Evolutionary conservation across 371 early-diverging fungal species (phyloP).

Genomic region (Sporodiniella umbellata): DNA sequence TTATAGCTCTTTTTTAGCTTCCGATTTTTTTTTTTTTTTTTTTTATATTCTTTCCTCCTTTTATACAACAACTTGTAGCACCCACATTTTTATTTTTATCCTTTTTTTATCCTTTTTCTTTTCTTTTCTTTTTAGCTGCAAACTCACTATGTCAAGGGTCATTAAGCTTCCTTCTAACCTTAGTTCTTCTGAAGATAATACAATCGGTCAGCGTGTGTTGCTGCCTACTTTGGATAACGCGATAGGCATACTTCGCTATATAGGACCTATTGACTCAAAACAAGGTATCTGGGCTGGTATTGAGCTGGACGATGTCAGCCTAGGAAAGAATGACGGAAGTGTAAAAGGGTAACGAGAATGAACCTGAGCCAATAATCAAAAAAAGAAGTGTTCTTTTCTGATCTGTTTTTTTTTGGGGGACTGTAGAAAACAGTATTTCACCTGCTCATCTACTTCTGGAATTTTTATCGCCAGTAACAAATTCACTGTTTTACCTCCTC

Average conservation of each 20-base stretch:
- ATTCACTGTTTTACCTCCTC: conserved; percentile 31
- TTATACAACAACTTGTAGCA: too few species aligned
- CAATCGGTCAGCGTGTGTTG: conserved; percentile 22
- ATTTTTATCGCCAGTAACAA: conserved; percentile 68
- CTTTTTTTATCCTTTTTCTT: too few species aligned
- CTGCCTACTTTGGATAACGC: conserved; percentile 14
- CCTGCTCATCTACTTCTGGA: conserved; percentile 65
- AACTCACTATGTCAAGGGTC: not conserved
- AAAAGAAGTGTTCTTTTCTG: too few species aligned
- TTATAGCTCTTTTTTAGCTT: too few species aligned
- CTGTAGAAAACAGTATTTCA: conserved; percentile 56
- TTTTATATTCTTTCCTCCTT: too few species aligned
- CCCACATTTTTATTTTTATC: too few species aligned
- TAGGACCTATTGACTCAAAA: conserved; percentile 22
- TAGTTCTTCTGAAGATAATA: not conserved
- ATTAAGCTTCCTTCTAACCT: not conserved
- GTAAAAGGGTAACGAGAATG: conserved; percentile 57
- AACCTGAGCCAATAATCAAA: too few species aligned
- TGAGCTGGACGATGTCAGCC: conserved; percentile 60
- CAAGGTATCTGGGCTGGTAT: conserved; percentile 77
- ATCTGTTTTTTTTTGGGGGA: too few species aligned
- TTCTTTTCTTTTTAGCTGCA: too few species aligned
- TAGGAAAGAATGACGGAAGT: conserved; percentile 80
- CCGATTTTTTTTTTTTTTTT: too few species aligned
- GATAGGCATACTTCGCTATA: conserved; percentile 59